Evolutionary conservation across 2,329 filamentous ascomycete genomes (phyloP).

Genomic region (Cercospora janseana): DNA sequence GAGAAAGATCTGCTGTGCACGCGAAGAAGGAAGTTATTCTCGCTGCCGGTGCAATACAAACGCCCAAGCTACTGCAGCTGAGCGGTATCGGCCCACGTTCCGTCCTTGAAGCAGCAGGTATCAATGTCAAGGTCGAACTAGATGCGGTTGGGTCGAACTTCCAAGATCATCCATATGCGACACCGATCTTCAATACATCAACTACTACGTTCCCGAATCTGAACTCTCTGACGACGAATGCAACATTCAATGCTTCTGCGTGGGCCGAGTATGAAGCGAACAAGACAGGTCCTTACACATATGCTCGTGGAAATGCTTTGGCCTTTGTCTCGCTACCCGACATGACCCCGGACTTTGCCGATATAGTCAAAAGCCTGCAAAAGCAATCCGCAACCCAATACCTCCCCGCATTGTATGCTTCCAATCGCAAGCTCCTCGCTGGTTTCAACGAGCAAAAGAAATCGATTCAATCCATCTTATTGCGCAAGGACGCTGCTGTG

Average conservation of each 20-base stretch:
- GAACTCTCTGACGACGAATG: slow-evolving; percentile 7
- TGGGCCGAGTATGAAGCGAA: slow-evolving; percentile 16
- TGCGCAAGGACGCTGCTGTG: slow-evolving; percentile 3
- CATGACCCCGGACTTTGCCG: slow-evolving; percentile 15
- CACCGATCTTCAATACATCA: neutral
- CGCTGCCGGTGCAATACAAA: slow-evolving; percentile 56
- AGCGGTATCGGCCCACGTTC: slow-evolving; percentile 55
- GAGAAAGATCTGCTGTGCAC: slow-evolving; percentile 33
- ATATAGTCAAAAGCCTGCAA: neutral
- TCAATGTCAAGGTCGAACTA: slow-evolving; percentile 32
- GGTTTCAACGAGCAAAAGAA: slow-evolving; percentile 1
- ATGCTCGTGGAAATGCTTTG: slow-evolving; percentile 23
- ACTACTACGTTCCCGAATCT: slow-evolving; percentile 1
- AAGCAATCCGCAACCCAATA: neutral
- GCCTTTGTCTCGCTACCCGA: slow-evolving; percentile 27
- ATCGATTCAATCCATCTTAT: neutral
- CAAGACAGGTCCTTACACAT: slow-evolving; percentile 18
- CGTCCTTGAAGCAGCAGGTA: slow-evolving; percentile 13
- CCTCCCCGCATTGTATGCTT: neutral
- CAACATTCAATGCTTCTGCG: slow-evolving; percentile 14
- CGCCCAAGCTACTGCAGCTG: slow-evolving; percentile 59
- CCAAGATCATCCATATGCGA: slow-evolving; percentile 25
- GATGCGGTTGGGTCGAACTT: slow-evolving; percentile 29
- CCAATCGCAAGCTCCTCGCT: neutral
- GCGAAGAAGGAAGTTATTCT: slow-evolving; percentile 55